Base-by-base conservation (phyloP, 371 early-diverging fungal genomes). In the Funneliformis caledonium region DNA sequence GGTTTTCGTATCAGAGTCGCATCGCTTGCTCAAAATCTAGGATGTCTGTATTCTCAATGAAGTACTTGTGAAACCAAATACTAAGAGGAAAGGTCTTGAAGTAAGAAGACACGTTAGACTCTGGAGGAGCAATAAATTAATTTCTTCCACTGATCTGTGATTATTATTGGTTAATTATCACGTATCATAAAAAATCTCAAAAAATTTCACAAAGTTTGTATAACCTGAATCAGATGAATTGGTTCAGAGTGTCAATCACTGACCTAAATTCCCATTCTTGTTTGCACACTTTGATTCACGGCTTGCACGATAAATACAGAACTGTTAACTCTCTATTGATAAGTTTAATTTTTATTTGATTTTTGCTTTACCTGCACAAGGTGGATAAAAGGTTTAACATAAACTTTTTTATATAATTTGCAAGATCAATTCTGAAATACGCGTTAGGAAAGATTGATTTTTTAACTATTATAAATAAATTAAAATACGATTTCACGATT, bases 31-130 rank as follows among this genome's bases (percentile, higher is more conserved):
- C 64, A 12, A 64, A 64, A 33, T 64, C 64, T 64, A 64, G 33
- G 31, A 33, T 33, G 33, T 64, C 33, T 31, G 33, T 64, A 9
- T 33, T 64, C 64, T 1, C 0, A 31, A 33, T 26, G 26, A 64
- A 64, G 37, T 64, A 33, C 64, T 64, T 33, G 33, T 70, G 70
- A 70, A 47, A 70, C 70, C 47, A 70, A 70, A n/a, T 8, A 4
- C 22, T 70, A 42, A 70, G 48, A 47, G 70, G 1, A 70, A n/a
- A 4, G 43, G 19, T 42, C 70, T 70, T 70, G 22, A 70, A 70
- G 8, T 70, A 70, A 7, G 11, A 19, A 0, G 70, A 70, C 1
- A 70, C 70, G 48, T 47, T 11, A 3, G 47, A 37, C 2, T 43
- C 47, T 0, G 22, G 10, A 70, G 70, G 70, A 45, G 19, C 47